Percentiles rank a stretch among this genome's conserved stretches.
These are phyloP conservation scores for Fusarium oxysporum DNA, from an alignment of 2,329 filamentous ascomycete species.

Conservation along the genomic window DNA sequence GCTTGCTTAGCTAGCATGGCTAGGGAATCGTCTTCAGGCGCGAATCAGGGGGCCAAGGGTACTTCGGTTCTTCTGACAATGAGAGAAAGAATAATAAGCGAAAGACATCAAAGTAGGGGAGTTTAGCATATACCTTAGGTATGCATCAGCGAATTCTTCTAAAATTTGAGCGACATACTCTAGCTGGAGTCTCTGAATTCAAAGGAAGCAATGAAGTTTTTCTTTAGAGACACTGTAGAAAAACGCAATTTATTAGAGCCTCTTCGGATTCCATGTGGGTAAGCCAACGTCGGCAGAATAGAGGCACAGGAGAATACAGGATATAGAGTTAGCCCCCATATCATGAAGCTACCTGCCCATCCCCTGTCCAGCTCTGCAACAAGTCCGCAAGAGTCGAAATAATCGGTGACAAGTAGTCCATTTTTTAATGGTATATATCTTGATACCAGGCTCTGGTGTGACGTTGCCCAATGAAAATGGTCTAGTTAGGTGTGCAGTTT, in stretches of 20 bases:
- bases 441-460: neutral
- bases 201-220: neutral
- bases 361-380: neutral
- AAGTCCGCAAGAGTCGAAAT: neutral
- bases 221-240: neutral
- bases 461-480: neutral
- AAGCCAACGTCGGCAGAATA: neutral
- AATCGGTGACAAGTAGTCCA: neutral
- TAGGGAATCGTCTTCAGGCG: neutral
- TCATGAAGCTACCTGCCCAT: neutral
- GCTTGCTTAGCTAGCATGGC: neutral
- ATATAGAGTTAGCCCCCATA: neutral
- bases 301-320: neutral
- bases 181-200: neutral
- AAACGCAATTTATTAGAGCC: neutral
- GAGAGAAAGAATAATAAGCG: neutral
- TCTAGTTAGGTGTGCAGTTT: neutral
- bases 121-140: neutral
- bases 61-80: too few relatives aligned
- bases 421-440: neutral
- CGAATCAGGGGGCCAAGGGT: neutral
- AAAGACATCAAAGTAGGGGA: neutral
- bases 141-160: neutral
- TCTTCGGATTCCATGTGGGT: neutral
- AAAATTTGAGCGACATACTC: neutral